These are phyloP conservation scores for Camelina sativa DNA, from an alignment of 345 rosid species.

Conservation along the genomic window DNA sequence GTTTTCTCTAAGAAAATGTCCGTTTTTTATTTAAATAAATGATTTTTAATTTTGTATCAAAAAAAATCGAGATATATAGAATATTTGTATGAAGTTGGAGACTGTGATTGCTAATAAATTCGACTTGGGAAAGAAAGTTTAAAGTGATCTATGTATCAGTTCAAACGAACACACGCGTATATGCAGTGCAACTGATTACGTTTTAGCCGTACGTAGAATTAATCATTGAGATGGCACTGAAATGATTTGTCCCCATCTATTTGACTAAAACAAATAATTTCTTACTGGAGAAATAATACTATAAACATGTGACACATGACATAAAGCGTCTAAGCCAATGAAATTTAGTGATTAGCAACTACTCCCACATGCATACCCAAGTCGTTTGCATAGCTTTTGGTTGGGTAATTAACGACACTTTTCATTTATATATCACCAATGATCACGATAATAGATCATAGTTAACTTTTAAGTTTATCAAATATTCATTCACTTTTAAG, in stretches of 20 bases:
- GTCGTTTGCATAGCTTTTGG: slow-evolving; percentile 32
- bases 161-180: neutral
- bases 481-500: neutral
- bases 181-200: neutral
- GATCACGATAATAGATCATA: neutral
- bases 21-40: no score
- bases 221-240: slow-evolving; percentile 36
- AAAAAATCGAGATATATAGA: no score
- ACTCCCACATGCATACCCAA: slow-evolving; percentile 41
- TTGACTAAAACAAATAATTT: slow-evolving; percentile 26
- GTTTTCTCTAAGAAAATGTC: no score
- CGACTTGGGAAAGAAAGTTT: neutral
- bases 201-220: slow-evolving; percentile 31
- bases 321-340: slow-evolving; percentile 32
- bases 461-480: neutral
- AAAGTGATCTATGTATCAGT: neutral
- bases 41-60: no score
- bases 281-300: slow-evolving; percentile 1
- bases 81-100: no score
- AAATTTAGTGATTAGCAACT: slow-evolving; percentile 25
- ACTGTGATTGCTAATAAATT: no score
- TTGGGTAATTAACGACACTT: slow-evolving; percentile 33
- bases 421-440: slow-evolving; percentile 30
- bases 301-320: slow-evolving; percentile 43
- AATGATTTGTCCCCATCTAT: slow-evolving; percentile 31